Conservation (phyloP, 768 basidiomycete species). For the Kwoniella sp. region DNA sequence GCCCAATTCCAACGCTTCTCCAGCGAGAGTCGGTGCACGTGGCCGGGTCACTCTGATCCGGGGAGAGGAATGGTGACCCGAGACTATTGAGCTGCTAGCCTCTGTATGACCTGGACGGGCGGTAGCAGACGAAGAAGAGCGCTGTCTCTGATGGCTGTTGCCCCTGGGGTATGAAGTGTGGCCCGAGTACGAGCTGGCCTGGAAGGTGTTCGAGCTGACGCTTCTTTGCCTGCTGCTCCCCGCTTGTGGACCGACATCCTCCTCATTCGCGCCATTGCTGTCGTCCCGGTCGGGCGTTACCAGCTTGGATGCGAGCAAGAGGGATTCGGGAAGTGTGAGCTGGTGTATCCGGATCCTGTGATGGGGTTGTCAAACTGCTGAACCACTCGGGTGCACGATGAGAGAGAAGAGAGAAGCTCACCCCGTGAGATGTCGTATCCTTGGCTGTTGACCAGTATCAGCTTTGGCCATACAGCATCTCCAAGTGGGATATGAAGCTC, state of each 20-base stretch:
- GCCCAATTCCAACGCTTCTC: constrained; percentile 37
- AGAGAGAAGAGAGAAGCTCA: constrained; percentile 1
- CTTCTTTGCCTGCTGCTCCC: too few relatives aligned
- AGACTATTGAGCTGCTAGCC: too few relatives aligned
- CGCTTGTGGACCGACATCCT: too few relatives aligned
- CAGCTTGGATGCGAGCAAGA: constrained; percentile 23
- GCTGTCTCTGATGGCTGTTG: constrained; percentile 1
- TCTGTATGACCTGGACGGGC: too few relatives aligned
- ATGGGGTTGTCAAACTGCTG: neutral
- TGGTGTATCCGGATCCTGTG: constrained; percentile 40
- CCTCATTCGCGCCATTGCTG: too few relatives aligned
- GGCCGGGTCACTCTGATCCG: constrained; percentile 18
- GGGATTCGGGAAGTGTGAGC: constrained; percentile 35
- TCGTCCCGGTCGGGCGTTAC: too few relatives aligned
- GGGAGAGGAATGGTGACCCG: constrained; percentile 2
- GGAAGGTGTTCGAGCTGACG: too few relatives aligned
- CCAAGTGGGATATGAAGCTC: too few relatives aligned
- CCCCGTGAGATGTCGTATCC: constrained; percentile 43
- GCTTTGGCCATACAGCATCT: too few relatives aligned
- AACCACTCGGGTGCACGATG: neutral
- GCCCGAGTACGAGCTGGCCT: too few relatives aligned
- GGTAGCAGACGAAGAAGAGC: constrained; percentile 7
- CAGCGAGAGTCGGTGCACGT: constrained; percentile 37
- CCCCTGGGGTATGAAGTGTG: neutral
- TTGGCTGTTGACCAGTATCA: constrained; percentile 24